A percentile compares a stretch with the other conserved stretches of the same genome.
phyloP scores from a whole-genome alignment of 2,329 filamentous ascomycete genomes.

The Alternaria conjuncta region DNA sequence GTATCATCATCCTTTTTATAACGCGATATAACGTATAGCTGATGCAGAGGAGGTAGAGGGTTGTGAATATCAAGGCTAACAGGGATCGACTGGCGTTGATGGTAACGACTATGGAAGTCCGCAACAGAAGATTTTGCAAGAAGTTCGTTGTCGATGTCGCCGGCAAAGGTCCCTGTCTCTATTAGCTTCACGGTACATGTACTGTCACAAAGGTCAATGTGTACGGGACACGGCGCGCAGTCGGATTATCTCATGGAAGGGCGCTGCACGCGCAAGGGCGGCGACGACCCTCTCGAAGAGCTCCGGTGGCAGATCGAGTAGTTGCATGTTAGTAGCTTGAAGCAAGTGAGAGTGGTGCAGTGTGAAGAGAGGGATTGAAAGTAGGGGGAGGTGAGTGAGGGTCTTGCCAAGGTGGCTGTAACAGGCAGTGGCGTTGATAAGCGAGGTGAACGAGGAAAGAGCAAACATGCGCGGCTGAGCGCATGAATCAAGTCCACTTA shows the following conservation, averaged over 20 bases:
- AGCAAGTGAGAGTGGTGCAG: not conserved
- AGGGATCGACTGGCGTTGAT: not conserved
- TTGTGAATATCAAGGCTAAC: not conserved
- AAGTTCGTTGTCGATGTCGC: not conserved
- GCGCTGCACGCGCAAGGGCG: not conserved
- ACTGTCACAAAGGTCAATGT: not conserved
- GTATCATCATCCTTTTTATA: not conserved
- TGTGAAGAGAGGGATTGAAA: not conserved
- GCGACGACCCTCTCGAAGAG: not conserved
- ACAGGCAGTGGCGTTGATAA: not conserved
- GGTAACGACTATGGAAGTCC: not conserved
- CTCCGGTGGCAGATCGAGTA: not conserved
- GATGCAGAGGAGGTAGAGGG: not conserved
- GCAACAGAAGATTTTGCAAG: not conserved
- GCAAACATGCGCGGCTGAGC: not conserved
- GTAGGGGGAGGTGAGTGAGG: not conserved
- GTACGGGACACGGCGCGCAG: not conserved
- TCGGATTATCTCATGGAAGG: not conserved
- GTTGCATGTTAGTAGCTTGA: not conserved
- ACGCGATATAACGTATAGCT: not conserved
- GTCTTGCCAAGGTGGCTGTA: not conserved
- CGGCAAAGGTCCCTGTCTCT: not conserved
- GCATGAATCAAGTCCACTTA: not conserved
- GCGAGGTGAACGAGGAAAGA: not conserved
- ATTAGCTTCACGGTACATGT: not conserved